A percentile compares a stretch with the other conserved stretches of the same genome.
These are phyloP conservation scores for Alisma plantagoaquatica DNA, from an alignment of 106 monocot genomes.

Conservation along the genomic window DNA sequence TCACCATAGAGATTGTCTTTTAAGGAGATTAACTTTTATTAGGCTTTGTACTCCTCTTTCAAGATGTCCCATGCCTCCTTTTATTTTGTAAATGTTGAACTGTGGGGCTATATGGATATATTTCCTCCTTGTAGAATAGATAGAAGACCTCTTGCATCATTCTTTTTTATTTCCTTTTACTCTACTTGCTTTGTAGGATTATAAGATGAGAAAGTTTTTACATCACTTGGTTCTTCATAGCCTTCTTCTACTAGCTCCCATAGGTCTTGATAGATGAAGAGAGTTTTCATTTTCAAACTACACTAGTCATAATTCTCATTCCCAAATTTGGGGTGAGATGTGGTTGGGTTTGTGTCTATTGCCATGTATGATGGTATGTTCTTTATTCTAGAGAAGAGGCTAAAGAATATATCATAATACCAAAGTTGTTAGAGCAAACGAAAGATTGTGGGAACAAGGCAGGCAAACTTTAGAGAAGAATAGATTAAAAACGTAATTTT, in stretches of 20 bases:
- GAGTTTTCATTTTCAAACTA: neutral
- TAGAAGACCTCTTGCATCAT: neutral
- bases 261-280: neutral
- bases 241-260: neutral
- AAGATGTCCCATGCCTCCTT: too few relatives aligned
- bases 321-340: neutral
- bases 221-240: neutral
- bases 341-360: neutral
- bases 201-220: neutral
- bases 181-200: neutral
- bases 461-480: too few relatives aligned
- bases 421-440: neutral
- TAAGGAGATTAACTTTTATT: too few relatives aligned
- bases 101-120: neutral
- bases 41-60: too few relatives aligned
- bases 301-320: neutral
- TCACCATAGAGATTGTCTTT: neutral
- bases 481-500: too few relatives aligned
- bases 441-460: too few relatives aligned
- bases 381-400: neutral
- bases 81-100: neutral
- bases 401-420: neutral
- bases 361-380: neutral
- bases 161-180: neutral
- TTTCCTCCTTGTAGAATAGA: too few relatives aligned